Percentiles rank a stretch among this genome's conserved stretches.
Evolutionary conservation across 345 rosid genomes (phyloP).

Genomic region (Arabis hirsuta): DNA sequence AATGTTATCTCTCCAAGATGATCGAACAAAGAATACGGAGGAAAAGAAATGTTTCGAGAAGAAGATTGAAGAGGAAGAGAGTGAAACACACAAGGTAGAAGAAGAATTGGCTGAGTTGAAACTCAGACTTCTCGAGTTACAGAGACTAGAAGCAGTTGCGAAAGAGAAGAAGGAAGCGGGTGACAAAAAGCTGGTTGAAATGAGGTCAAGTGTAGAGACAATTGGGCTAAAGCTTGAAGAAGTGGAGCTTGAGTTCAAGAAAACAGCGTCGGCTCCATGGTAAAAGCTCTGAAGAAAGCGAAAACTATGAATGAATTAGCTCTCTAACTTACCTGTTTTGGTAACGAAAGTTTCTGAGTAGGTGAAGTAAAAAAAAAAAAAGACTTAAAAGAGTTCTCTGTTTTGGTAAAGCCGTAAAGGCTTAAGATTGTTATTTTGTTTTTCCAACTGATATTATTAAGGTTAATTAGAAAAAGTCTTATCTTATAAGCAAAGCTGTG

Average conservation of each 20-base stretch:
- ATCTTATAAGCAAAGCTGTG: too few relatives aligned
- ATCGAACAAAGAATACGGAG: conserved; percentile 38
- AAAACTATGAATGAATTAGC: too few relatives aligned
- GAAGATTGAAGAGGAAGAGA: conserved; percentile 36
- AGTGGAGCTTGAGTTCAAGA: conserved; percentile 41
- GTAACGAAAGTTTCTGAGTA: too few relatives aligned
- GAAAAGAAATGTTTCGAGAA: conserved; percentile 42
- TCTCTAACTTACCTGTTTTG: too few relatives aligned
- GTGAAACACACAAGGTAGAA: conserved; percentile 33
- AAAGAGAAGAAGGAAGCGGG: conserved; percentile 43
- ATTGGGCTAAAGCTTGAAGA: conserved; percentile 27
- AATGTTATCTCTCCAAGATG: conserved; percentile 52
- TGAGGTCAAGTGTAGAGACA: conserved; percentile 35
- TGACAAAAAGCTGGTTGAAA: conserved; percentile 28
- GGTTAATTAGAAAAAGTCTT: too few relatives aligned
- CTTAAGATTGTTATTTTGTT: too few relatives aligned
- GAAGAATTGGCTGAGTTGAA: conserved; percentile 46
- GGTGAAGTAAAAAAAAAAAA: too few relatives aligned
- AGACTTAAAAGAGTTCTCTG: too few relatives aligned
- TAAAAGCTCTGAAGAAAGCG: conserved; percentile 1
- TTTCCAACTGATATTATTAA: too few relatives aligned
- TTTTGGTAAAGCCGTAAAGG: too few relatives aligned
- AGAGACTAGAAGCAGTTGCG: conserved; percentile 36
- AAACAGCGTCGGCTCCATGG: conserved; percentile 55
- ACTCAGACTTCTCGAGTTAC: conserved; percentile 49